phyloP scores from a whole-genome alignment of 768 basidiomycete species.

The Butyriboletus loyo region DNA sequence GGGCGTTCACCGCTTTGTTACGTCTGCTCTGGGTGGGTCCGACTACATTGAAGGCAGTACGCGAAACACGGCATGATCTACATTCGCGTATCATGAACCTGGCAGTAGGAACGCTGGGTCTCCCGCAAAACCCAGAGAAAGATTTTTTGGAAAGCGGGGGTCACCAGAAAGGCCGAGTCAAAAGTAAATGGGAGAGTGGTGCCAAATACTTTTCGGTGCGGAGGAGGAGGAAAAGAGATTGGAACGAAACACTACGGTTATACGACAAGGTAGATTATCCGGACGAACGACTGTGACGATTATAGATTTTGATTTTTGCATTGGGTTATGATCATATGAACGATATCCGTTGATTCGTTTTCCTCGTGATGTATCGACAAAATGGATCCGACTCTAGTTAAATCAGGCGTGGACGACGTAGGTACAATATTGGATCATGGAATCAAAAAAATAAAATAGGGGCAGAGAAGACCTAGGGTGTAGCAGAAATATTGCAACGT shows the following conservation, averaged over 20 bases:
- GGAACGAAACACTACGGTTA: constrained; percentile 81
- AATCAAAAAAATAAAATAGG: not conserved
- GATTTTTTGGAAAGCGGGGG: constrained; percentile 60
- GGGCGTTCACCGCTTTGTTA: constrained; percentile 63
- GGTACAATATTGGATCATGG: not conserved
- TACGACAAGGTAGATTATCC: constrained; percentile 86
- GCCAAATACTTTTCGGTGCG: constrained; percentile 77
- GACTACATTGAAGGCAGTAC: constrained; percentile 50
- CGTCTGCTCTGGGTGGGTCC: constrained; percentile 64
- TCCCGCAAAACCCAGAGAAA: constrained; percentile 68
- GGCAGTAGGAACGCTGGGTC: constrained; percentile 52
- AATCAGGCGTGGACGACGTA: constrained; percentile 8
- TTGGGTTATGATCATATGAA: too few species aligned
- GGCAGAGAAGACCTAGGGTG: not conserved
- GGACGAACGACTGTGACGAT: constrained; percentile 41
- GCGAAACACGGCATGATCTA: constrained; percentile 51
- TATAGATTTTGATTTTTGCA: too few species aligned
- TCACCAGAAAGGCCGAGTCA: constrained; percentile 67
- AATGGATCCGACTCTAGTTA: not conserved
- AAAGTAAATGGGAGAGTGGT: constrained; percentile 63
- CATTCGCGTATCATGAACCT: constrained; percentile 66
- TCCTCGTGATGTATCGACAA: too few species aligned
- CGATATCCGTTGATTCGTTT: too few species aligned
- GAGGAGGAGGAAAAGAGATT: constrained; percentile 78
- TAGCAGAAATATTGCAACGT: not conserved